These are phyloP conservation scores for Alternaria conjuncta DNA, from an alignment of 2,329 filamentous ascomycete species.

Conservation along the genomic window DNA sequence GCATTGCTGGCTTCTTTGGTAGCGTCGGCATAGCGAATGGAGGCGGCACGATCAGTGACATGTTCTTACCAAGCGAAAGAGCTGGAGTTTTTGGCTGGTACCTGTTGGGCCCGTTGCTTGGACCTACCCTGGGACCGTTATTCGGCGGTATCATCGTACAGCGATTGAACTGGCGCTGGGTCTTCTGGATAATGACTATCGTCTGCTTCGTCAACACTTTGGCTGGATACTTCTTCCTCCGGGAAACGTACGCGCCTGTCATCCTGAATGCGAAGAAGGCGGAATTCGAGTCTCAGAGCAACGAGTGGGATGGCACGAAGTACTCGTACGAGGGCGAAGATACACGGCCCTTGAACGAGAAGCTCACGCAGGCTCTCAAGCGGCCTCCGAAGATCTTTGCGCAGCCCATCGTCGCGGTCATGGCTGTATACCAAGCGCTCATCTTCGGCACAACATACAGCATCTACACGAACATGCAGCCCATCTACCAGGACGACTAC, in stretches of 20 bases:
- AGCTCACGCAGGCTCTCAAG: conserved; percentile 47
- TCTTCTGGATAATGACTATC: conserved; percentile 56
- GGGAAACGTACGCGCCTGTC: conserved; percentile 54
- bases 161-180: conserved; percentile 56
- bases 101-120: conserved; percentile 53
- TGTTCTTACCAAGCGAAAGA: conserved; percentile 56
- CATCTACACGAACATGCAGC: conserved; percentile 58
- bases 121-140: conserved; percentile 52
- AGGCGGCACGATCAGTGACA: conserved; percentile 59
- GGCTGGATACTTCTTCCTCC: conserved; percentile 52
- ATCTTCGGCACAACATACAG: conserved; percentile 57
- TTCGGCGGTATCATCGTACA: conserved; percentile 55
- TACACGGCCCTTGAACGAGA: conserved; percentile 44
- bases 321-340: conserved; percentile 55
- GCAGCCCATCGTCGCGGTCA: conserved; percentile 56
- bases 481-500: conserved; percentile 53
- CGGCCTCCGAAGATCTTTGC: conserved; percentile 53
- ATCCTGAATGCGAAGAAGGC: conserved; percentile 48
- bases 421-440: conserved; percentile 55
- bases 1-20: conserved; percentile 58
- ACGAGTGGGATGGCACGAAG: conserved; percentile 31
- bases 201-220: conserved; percentile 52
- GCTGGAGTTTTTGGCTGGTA: conserved; percentile 57
- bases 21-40: conserved; percentile 59
- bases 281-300: conserved; percentile 39